A percentile compares a stretch with the other conserved stretches of the same genome.
Evolutionary conservation across 164 flowering plant species (phyloP).

Genomic region (Annona squamosa): DNA sequence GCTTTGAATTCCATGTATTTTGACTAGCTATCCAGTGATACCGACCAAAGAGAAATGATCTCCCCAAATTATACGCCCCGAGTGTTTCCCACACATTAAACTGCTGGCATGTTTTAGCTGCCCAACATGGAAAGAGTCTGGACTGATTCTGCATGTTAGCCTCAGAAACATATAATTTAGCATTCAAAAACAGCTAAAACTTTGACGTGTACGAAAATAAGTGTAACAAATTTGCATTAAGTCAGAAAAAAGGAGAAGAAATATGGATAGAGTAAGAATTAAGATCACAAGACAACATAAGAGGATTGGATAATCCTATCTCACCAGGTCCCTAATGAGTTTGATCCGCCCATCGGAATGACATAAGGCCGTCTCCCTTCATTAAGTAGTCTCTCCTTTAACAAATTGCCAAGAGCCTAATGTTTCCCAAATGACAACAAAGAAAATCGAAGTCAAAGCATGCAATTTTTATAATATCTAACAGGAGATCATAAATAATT

Average conservation of each 20-base stretch:
- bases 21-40: neutral
- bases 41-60: neutral
- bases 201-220: neutral
- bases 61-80: neutral
- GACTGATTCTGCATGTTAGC: neutral
- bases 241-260: neutral
- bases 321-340: constrained; percentile 91
- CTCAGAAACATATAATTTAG: neutral
- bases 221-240: neutral
- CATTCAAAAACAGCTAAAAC: neutral
- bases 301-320: constrained; percentile 1
- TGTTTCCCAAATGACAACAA: neutral
- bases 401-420: constrained; percentile 63
- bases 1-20: neutral
- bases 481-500: neutral
- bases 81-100: neutral
- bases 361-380: constrained; percentile 94
- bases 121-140: neutral
- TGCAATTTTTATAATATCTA: neutral
- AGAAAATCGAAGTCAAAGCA: no score
- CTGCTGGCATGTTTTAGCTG: neutral
- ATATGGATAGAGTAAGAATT: neutral
- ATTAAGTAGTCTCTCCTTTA: constrained; percentile 61
- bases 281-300: neutral
- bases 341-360: constrained; percentile 98